Evolutionary conservation across 1,284 basidiomycete species (phyloP), one percentile per base, ranked within the genome.

Genomic region (Cutaneotrichosporon cutaneum): DNA sequence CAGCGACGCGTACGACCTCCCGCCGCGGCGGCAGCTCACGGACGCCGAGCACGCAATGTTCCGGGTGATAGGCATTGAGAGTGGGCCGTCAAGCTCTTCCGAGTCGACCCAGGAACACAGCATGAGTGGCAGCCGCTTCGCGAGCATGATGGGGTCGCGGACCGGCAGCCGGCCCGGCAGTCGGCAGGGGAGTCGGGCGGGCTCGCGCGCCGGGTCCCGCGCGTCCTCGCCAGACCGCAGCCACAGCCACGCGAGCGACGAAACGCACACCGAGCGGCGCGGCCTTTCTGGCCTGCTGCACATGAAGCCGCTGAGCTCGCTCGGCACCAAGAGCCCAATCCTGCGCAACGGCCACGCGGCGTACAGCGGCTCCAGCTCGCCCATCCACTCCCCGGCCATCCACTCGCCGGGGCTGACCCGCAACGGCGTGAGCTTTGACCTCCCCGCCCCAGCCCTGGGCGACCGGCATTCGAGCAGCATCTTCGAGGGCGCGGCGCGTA

Each of bases 31-130:
- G 64, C 72, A 87, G 22, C 82, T 92, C n/a, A 68, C 70, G 56
- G 87, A 90, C 60, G 85, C 90, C 13, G 90, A 92, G 75, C 88
- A 88, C 6, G 90, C 93, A 77, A 82, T 94, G 13, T 81, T 92
- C 50, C 81, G 88, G 22, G 89, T 87, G 3, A 81, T 89, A 26
- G 83, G 85, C 5, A 68, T 50, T 2, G 44, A 13, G n/a, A 47
- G 44, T 11, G 21, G 44, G n/a, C 45, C 39, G 13, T 33, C 50
- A 36, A 36, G 54, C 24, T 16, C 24, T 0, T 55, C 53, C 13
- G 24, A 44, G 47, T 57, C 60, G 22, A 18, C 27, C n/a, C 36
- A 35, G 4, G 33, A 53, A 10, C 48, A 30, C n/a, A 50, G 47
- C 22, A 26, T 27, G 26, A 22, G 44, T 7, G 35, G 26, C 9